phyloP scores from a whole-genome alignment of 495 filamentous ascomycete species.

The Daldinia loculata region DNA sequence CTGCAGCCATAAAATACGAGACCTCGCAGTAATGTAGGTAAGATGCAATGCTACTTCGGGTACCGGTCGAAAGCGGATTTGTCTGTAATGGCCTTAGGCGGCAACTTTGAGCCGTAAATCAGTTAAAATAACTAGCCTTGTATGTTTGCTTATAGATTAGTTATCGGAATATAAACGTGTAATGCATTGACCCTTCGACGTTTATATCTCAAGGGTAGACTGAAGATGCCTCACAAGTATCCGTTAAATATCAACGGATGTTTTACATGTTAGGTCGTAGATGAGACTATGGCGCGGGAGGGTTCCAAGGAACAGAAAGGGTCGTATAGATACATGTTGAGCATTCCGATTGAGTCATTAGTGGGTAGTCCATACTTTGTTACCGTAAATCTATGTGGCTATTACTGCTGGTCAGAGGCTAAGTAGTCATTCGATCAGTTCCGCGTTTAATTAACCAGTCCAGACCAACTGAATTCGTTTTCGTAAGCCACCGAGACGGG shows the following conservation, averaged over 20 bases:
- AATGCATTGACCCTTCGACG: not conserved
- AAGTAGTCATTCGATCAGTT: constrained; percentile 1
- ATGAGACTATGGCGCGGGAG: not conserved
- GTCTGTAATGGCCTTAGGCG: constrained; percentile 1
- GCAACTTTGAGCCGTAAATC: constrained; percentile 10
- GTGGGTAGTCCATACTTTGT: not conserved
- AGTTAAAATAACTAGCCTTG: not conserved
- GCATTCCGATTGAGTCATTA: not conserved
- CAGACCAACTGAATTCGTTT: not conserved
- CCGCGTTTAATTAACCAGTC: not conserved
- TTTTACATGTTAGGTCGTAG: not conserved
- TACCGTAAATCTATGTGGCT: not conserved
- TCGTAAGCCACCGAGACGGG: constrained; percentile 1
- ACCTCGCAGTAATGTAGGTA: constrained; percentile 30
- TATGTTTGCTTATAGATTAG: not conserved
- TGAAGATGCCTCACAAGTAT: not conserved
- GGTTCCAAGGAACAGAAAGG: not conserved
- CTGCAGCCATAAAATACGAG: constrained; percentile 39
- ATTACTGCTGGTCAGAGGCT: not conserved
- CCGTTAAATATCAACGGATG: not conserved
- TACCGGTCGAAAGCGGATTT: constrained; percentile 27
- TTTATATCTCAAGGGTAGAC: not conserved
- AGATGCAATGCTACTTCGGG: constrained; percentile 34
- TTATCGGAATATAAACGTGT: not conserved
- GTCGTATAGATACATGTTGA: not conserved